These are phyloP conservation scores for Neoboletus brunneissimus DNA, from an alignment of 768 basidiomycete species.

Conservation along the genomic window DNA sequence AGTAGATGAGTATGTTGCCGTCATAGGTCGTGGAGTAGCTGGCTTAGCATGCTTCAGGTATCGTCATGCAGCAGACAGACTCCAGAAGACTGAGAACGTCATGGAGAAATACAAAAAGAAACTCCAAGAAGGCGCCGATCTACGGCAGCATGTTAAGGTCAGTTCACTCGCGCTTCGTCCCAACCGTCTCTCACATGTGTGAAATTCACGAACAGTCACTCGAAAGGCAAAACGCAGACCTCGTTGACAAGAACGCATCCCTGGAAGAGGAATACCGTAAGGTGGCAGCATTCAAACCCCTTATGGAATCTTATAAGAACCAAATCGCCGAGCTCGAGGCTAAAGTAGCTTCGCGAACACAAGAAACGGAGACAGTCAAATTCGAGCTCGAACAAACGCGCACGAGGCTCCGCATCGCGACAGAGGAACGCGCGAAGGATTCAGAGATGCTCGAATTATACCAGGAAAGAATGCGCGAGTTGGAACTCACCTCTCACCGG, in stretches of 20 bases:
- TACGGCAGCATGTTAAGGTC: conserved; percentile 84
- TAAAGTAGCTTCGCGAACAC: conserved; percentile 59
- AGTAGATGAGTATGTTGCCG: conserved; percentile 73
- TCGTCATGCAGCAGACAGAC: conserved; percentile 86
- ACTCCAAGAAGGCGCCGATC: conserved; percentile 88
- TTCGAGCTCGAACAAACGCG: conserved; percentile 77
- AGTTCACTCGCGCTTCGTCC: conserved; percentile 18
- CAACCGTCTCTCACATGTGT: not conserved
- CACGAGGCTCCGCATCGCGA: conserved; percentile 63
- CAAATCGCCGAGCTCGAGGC: conserved; percentile 81
- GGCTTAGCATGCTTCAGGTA: conserved; percentile 48
- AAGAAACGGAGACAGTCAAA: conserved; percentile 69
- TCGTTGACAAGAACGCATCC: conserved; percentile 87
- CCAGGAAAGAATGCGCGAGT: conserved; percentile 86
- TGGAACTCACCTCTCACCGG: conserved; percentile 67
- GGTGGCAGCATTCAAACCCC: conserved; percentile 78
- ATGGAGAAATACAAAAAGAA: conserved; percentile 99
- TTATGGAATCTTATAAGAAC: conserved; percentile 89
- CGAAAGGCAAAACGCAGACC: conserved; percentile 89
- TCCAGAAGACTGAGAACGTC: conserved; percentile 94
- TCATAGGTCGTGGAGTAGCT: not conserved
- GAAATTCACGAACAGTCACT: conserved; percentile 51
- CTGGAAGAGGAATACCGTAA: conserved; percentile 93
- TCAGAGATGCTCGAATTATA: conserved; percentile 84
- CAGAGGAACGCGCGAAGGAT: conserved; percentile 72